These are phyloP conservation scores for Colletotrichum ledebouriae DNA, from an alignment of 2,329 filamentous ascomycete genomes.

Conservation along the genomic window DNA sequence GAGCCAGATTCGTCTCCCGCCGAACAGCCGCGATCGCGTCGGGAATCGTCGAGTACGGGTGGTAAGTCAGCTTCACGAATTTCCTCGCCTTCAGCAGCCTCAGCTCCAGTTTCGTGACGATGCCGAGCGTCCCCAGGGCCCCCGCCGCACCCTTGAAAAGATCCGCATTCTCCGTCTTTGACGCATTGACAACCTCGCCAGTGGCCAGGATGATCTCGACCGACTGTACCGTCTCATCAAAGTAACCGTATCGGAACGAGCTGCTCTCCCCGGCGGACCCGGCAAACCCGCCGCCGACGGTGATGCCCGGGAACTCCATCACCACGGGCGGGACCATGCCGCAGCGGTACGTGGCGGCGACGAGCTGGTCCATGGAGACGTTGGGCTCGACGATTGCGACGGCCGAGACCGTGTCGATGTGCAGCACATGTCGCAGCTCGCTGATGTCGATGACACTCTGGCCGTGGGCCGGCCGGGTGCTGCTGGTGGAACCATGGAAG, in stretches of 20 bases:
- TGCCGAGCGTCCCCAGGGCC: slow-evolving; percentile 75
- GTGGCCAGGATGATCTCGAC: slow-evolving; percentile 76
- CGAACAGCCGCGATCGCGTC: slow-evolving; percentile 59
- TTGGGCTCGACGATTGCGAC: slow-evolving; percentile 79
- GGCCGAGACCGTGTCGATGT: slow-evolving; percentile 64
- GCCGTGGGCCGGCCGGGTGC: slow-evolving; percentile 70
- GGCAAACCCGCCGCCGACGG: slow-evolving; percentile 76
- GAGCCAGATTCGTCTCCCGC: slow-evolving; percentile 54
- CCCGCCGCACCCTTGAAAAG: slow-evolving; percentile 76
- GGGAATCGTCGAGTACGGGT: slow-evolving; percentile 57
- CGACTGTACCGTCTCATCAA: slow-evolving; percentile 71
- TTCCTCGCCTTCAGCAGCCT: slow-evolving; percentile 66
- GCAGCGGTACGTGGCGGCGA: slow-evolving; percentile 67
- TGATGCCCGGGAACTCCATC: slow-evolving; percentile 81
- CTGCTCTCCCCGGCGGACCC: slow-evolving; percentile 78
- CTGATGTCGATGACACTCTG: slow-evolving; percentile 77
- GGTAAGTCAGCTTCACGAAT: slow-evolving; percentile 71
- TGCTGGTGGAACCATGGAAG: slow-evolving; percentile 83
- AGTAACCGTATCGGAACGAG: slow-evolving; percentile 76
- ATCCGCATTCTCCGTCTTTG: slow-evolving; percentile 66
- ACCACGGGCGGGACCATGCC: slow-evolving; percentile 74
- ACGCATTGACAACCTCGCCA: slow-evolving; percentile 68
- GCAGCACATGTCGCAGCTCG: slow-evolving; percentile 71
- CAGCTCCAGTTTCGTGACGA: slow-evolving; percentile 74
- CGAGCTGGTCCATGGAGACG: slow-evolving; percentile 75